Conservation (phyloP, 768 basidiomycete genomes). For the Leccinellum rugosiceps region DNA sequence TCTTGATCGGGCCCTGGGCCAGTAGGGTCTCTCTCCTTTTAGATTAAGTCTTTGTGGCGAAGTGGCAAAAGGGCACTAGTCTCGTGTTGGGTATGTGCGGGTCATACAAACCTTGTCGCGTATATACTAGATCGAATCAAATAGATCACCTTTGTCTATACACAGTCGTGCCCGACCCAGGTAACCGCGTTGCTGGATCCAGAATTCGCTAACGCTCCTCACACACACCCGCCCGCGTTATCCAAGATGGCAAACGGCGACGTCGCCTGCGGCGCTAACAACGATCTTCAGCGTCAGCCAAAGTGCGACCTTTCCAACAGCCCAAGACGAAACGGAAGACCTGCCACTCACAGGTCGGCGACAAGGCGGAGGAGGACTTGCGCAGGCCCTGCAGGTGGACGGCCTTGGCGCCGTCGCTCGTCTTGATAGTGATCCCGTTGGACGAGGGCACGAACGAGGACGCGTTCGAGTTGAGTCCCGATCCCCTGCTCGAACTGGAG, state of each 20-base stretch:
- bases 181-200: background rate
- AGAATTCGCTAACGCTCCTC: background rate
- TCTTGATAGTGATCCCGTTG: conserved; percentile 20
- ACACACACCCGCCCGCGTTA: conserved; percentile 17
- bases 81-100: background rate
- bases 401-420: conserved; percentile 13
- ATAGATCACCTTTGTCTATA: background rate
- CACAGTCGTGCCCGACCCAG: background rate
- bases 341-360: conserved; percentile 21
- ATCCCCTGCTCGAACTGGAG: background rate
- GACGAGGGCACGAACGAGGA: conserved; percentile 22
- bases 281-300: conserved; percentile 1
- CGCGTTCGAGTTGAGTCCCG: conserved; percentile 24
- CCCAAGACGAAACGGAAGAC: background rate
- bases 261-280: conserved; percentile 21
- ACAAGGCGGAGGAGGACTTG: conserved; percentile 15
- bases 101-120: background rate
- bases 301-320: background rate
- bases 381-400: conserved; percentile 13
- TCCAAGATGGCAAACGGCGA: conserved; percentile 28
- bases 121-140: background rate
- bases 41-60: background rate
- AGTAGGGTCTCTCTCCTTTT: background rate
- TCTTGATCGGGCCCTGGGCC: background rate
- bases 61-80: background rate